phyloP scores from a whole-genome alignment of 139 green algal species.

The Tetradesmus lagerheimii region DNA sequence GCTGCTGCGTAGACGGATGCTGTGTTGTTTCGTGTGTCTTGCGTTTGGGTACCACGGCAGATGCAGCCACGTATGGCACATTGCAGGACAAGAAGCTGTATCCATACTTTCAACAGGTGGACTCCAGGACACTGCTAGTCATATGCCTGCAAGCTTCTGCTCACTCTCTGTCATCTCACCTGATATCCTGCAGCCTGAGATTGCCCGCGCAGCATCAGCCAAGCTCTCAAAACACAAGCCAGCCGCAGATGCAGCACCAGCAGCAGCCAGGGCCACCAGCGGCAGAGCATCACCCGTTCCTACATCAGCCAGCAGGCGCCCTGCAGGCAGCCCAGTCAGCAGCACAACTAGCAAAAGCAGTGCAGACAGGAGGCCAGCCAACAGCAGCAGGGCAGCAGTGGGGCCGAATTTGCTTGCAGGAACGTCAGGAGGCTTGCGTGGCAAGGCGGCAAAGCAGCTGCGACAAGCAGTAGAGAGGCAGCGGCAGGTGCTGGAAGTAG shows the following conservation, averaged over 20 bases:
- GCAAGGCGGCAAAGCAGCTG: background rate
- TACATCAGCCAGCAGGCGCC: background rate
- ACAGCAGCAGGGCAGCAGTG: background rate
- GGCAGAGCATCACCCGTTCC: background rate
- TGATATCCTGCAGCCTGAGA: constrained; percentile 13
- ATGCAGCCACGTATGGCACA: too few species aligned
- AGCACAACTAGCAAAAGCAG: background rate
- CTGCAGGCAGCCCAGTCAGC: background rate
- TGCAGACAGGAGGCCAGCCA: background rate
- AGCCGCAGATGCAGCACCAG: background rate
- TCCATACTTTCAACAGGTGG: too few species aligned
- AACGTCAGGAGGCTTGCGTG: background rate
- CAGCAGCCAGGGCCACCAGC: background rate
- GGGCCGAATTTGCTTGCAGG: background rate
- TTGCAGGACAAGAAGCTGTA: too few species aligned
- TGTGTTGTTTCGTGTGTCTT: too few species aligned
- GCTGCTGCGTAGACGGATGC: too few species aligned
- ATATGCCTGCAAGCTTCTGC: background rate
- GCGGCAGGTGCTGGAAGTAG: background rate
- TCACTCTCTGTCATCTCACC: background rate
- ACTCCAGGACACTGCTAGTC: too few species aligned
- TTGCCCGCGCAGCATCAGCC: background rate
- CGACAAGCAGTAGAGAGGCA: constrained; percentile 8
- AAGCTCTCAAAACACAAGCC: constrained; percentile 40
- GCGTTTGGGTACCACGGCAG: too few species aligned